Evolutionary conservation across 225 moss, liverwort and hornwort species (phyloP), one percentile per base, ranked within the genome.

Genomic region (Anthoceros angustus): DNA sequence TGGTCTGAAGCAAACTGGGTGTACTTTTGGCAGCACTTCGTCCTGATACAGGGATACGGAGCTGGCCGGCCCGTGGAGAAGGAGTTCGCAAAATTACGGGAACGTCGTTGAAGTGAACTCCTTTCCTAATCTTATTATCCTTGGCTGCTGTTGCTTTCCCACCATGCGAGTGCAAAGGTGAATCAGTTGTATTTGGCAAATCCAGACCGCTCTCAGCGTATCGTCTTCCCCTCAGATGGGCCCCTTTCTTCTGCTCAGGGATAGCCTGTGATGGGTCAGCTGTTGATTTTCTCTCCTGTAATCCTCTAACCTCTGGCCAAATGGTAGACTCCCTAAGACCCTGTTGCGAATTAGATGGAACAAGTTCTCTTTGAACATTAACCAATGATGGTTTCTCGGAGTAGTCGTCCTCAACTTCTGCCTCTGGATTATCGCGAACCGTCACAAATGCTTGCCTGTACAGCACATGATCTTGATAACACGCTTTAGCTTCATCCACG

Each of bases 91-190:
- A 23, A 55, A 55, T 55, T 18, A 55, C 23, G 55, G 55, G 55
- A 55, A 55, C 55, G 14, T 55, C 55, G 23, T 55, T 55, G 55
- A 55, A 55, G 18, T 55, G 55, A 15, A 55, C 55, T 55, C 55
- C 55, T 32, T 32, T 32, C 32, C 4, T 32, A 4, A 32, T 32
- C 32, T 32, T 32, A 32, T 4, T 32, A 15, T 23, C n/a, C 23
- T 15, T 55, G 18, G 55, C 5, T 55, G 18, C 23, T 18, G 12
- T 55, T 23, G 18, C 55, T 55, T 55, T 55, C 55, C 55, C 23
- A 55, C 6, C 23, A 23, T 55, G 18, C 18, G 4, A 55, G 55
- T 18, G n/a, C 55, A 55, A 5, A 1, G 55, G 55, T 6, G n/a
- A 55, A 23, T 20, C 55, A 50, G 16, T 20, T 18, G 12, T 9